Evolutionary conservation across 2,329 filamentous ascomycete genomes (phyloP).

Genomic region (Calycina marina): DNA sequence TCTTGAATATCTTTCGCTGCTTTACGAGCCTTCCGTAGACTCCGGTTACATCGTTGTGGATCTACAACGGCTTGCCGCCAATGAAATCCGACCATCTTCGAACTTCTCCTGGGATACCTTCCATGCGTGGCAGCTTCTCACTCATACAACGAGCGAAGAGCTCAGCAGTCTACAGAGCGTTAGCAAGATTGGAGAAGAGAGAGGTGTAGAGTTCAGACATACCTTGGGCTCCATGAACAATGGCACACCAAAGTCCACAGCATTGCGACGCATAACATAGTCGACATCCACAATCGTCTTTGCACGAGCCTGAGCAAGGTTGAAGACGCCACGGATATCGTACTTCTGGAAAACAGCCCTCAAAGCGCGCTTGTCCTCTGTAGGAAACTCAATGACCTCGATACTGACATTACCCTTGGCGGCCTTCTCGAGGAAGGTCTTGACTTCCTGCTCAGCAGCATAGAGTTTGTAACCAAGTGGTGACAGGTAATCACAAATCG

Average conservation of each 20-base stretch:
- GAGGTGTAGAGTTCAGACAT: slow-evolving; percentile 24
- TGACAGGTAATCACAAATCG: slow-evolving; percentile 72
- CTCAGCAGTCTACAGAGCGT: slow-evolving; percentile 59
- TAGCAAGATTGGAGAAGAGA: not conserved
- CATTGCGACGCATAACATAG: slow-evolving; percentile 97
- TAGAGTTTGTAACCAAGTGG: slow-evolving; percentile 92
- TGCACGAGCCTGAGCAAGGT: slow-evolving; percentile 70
- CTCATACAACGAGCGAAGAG: slow-evolving; percentile 96
- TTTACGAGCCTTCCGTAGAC: too few relatives aligned
- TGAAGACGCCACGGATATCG: slow-evolving; percentile 91
- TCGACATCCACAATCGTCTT: slow-evolving; percentile 82
- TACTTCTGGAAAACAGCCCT: slow-evolving; percentile 95
- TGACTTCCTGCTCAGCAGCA: slow-evolving; percentile 69
- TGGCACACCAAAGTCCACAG: slow-evolving; percentile 94
- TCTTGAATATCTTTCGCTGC: too few relatives aligned
- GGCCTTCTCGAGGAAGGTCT: slow-evolving; percentile 63
- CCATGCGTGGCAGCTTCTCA: slow-evolving; percentile 79
- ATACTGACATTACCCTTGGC: slow-evolving; percentile 55
- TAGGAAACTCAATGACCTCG: slow-evolving; percentile 93
- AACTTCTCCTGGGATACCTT: slow-evolving; percentile 84
- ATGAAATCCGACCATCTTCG: slow-evolving; percentile 93
- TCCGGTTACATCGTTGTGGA: too few relatives aligned
- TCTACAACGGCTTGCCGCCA: slow-evolving; percentile 64
- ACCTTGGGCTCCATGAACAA: slow-evolving; percentile 98
- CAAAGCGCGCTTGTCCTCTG: slow-evolving; percentile 85